Base-by-base conservation (phyloP, 2,329 filamentous ascomycete genomes). In the Myotisia sp. region DNA sequence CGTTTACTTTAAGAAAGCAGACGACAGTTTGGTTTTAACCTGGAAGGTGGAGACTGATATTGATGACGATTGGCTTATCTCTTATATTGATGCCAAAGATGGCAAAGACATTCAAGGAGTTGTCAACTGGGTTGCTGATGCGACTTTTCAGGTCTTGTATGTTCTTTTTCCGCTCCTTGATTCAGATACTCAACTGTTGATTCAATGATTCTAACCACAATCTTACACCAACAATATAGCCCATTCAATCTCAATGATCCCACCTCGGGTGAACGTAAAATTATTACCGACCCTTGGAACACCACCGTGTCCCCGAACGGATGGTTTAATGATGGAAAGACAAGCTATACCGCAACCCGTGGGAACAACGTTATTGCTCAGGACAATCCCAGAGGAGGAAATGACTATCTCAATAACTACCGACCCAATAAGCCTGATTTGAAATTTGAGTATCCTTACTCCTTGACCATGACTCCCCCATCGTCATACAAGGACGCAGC, bases 341-440 rank as follows among this genome's bases (percentile, higher is more conserved):
- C 22, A 20, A 33, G 23, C 17, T 41, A 38, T 21, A 22, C 32
- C 19, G 38, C 39, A 14, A 41, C 39, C 22, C 39, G 39, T 13
- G 39, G 39, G 9, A 41, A 41, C 26, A 41, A 41, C 22, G 39
- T 19, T 18, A 41, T 41, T 34, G 39, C 39, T 5, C 39, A 41
- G 29, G 21, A 26, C 26, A 41, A 41, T 29, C 39, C 39, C 14
- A 36, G 12, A 8, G 39, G 39, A n/a, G 33, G 36, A 3, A 38
- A 19, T 18, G 16, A 9, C 12, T 41, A 41, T 13, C 19, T 36
- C 21, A 41, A 41, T 33, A 41, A 41, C 36, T 41, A 41, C 36
- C 39, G 39, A n/a, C 39, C 39, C 35, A 31, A 33, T 18, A 38
- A 29, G 20, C 5, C 23, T 8, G 19, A 23, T 16, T 33, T 41